These are phyloP conservation scores for Eucalyptus tenuipes DNA, from an alignment of 345 rosid species.

Conservation along the genomic window DNA sequence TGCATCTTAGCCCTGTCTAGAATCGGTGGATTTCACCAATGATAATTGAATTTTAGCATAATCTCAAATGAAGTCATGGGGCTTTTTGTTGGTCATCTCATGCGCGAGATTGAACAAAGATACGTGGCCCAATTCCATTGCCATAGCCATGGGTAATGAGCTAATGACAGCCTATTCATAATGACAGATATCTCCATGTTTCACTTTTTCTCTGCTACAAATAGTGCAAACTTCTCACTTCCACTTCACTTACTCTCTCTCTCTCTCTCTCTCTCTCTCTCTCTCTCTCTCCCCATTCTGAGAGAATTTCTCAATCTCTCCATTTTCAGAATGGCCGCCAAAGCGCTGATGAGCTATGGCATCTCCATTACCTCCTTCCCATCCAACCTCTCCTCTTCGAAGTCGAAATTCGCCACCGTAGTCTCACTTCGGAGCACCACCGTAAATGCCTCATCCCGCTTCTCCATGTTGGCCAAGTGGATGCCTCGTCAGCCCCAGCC, in stretches of 20 bases:
- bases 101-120: fast-evolving
- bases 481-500: background rate
- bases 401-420: background rate
- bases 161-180: too few species aligned
- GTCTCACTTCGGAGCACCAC: background rate
- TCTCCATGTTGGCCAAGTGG: background rate
- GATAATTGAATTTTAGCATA: background rate
- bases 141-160: too few species aligned
- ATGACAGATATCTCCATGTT: too few species aligned
- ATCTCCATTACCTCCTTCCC: too few species aligned
- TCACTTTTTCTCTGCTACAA: background rate
- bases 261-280: background rate
- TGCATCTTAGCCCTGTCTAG: too few species aligned
- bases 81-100: background rate
- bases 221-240: background rate
- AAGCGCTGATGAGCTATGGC: too few species aligned
- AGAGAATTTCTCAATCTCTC: background rate
- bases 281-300: background rate
- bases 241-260: fast-evolving
- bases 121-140: too few species aligned
- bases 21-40: too few species aligned
- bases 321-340: background rate
- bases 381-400: too few species aligned
- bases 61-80: background rate
- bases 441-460: background rate